Percentiles rank a stretch among this genome's conserved stretches.
Evolutionary conservation across 2,329 filamentous ascomycete genomes (phyloP).

Genomic region (Cercospora nicotianae): DNA sequence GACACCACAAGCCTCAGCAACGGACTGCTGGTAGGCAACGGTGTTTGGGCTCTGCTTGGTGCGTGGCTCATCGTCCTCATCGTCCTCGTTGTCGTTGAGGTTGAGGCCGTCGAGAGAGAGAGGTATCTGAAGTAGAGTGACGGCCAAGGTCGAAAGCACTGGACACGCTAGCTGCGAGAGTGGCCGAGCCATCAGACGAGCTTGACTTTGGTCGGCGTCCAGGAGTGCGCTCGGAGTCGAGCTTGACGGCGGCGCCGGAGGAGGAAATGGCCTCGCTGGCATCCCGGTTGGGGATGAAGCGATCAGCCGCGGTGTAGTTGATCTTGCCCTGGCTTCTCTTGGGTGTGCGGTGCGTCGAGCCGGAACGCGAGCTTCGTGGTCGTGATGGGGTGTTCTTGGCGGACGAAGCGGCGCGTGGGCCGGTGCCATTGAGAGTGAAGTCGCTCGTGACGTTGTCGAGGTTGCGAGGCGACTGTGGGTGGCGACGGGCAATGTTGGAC

Average conservation of each 20-base stretch:
- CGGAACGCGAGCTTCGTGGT: constrained; percentile 45
- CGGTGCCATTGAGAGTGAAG: constrained; percentile 85
- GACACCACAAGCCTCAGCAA: constrained; percentile 88
- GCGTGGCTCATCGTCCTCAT: constrained; percentile 60
- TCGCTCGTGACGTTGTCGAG: constrained; percentile 91
- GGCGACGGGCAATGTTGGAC: constrained; percentile 82
- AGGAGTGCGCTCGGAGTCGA: constrained; percentile 69
- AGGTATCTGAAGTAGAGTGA: constrained; percentile 63
- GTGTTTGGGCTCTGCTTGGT: constrained; percentile 81
- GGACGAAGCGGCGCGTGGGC: constrained; percentile 48
- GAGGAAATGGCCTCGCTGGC: constrained; percentile 80
- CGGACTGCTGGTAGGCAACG: constrained; percentile 85
- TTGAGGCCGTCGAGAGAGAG: constrained; percentile 71
- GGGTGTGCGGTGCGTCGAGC: constrained; percentile 37
- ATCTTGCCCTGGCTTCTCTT: constrained; percentile 67
- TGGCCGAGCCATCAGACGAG: constrained; percentile 67
- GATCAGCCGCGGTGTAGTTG: constrained; percentile 63
- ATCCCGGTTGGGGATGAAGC: constrained; percentile 92
- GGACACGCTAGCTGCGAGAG: constrained; percentile 70
- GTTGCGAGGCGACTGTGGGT: constrained; percentile 70
- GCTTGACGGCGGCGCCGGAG: constrained; percentile 74
- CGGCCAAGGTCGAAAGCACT: constrained; percentile 64
- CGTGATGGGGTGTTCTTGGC: constrained; percentile 49
- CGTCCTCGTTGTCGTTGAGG: constrained; percentile 72
- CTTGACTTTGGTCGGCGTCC: constrained; percentile 66